Percentiles rank a stretch among this genome's conserved stretches.
Conservation (phyloP, 2,329 filamentous ascomycete genomes). For the Sarocladium kiliense region DNA sequence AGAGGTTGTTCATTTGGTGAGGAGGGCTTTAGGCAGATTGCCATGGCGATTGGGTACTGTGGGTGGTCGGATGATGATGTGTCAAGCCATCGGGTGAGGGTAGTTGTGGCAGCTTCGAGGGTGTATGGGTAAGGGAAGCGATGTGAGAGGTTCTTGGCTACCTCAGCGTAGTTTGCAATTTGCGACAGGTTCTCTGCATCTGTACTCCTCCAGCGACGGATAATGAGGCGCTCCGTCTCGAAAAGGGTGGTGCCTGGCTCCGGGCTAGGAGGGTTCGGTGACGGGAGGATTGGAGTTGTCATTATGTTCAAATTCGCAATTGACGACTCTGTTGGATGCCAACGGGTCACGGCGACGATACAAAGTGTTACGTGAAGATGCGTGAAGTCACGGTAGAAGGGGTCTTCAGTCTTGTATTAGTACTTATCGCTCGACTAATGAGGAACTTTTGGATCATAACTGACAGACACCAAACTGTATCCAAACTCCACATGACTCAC, state of each 20-base stretch:
- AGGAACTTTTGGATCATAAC: not conserved
- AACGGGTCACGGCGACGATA: too few relatives aligned
- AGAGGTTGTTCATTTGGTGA: slow-evolving; percentile 20
- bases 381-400: too few relatives aligned
- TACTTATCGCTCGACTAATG: too few relatives aligned
- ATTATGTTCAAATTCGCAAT: too few relatives aligned
- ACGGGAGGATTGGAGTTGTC: not conserved
- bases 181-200: slow-evolving; percentile 32
- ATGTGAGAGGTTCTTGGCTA: slow-evolving; percentile 36
- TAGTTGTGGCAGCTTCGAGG: slow-evolving; percentile 30
- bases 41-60: slow-evolving; percentile 24
- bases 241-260: slow-evolving; percentile 24
- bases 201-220: slow-evolving; percentile 33
- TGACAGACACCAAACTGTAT: not conserved
- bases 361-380: too few relatives aligned
- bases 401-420: too few relatives aligned
- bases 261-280: slow-evolving; percentile 19
- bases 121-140: slow-evolving; percentile 43
- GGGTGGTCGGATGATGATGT: slow-evolving; percentile 14
- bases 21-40: slow-evolving; percentile 27
- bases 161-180: slow-evolving; percentile 31
- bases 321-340: too few relatives aligned
- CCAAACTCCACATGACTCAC: not conserved
- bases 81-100: slow-evolving; percentile 21
- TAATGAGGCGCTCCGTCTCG: slow-evolving; percentile 27